Evolutionary conservation across 192 early-diverging fungal species (phyloP).

Genomic region (Linnemannia hyalina): DNA sequence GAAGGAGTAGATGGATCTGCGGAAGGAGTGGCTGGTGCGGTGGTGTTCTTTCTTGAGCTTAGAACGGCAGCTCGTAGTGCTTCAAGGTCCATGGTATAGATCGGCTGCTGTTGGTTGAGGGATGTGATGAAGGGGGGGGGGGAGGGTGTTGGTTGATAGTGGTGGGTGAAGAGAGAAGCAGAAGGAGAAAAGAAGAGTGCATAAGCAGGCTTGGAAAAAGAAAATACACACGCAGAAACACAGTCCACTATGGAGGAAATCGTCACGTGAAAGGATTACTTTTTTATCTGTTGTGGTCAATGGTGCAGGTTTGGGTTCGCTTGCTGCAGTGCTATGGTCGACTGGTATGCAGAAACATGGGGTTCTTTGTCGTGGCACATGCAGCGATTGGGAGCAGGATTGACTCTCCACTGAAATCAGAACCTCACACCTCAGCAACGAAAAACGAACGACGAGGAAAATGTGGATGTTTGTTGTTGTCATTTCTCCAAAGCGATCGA

Average conservation of each 20-base stretch:
- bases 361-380: too few species aligned
- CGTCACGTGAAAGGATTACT: too few species aligned
- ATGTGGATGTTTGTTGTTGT: background rate
- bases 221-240: background rate
- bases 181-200: too few species aligned
- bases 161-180: background rate
- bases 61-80: conserved; percentile 37
- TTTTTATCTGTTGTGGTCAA: background rate
- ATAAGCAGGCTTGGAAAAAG: too few species aligned
- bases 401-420: too few species aligned
- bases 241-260: too few species aligned
- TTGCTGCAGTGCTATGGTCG: too few species aligned
- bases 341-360: too few species aligned
- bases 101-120: background rate
- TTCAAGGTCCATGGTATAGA: conserved; percentile 19
- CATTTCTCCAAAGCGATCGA: background rate
- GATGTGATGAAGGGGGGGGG: too few species aligned
- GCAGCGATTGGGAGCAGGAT: too few species aligned
- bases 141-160: background rate
- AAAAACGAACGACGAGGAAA: background rate
- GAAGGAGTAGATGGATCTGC: background rate
- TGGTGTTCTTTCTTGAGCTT: conserved; percentile 20
- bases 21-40: background rate
- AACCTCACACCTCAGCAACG: too few species aligned
- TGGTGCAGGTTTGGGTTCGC: background rate